Base-by-base conservation (phyloP, 768 basidiomycete species). In the Rhodotorula taiwanensis region DNA sequence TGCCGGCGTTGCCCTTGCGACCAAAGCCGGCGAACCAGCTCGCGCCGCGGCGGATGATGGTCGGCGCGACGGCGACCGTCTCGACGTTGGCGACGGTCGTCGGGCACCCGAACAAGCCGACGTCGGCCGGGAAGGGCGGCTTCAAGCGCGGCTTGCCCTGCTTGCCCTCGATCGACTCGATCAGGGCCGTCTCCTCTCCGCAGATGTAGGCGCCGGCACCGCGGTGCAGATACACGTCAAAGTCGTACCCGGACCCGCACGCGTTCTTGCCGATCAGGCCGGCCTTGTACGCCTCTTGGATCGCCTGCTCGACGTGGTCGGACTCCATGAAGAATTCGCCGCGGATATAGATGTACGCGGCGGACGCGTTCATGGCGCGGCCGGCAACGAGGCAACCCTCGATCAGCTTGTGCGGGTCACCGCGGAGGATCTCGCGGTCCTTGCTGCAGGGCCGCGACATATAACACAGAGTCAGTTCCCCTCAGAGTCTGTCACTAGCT, bases 131-230 rank as follows among this genome's bases (percentile, higher is more conserved):
- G 84, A 98, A 99, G 45, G 94, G 94, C 6, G 94, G 94, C 80
- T 99, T 99, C 69, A 99, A 80, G 54, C 94, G 83, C 1, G 94
- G 94, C 75, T 99, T 99, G 30, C 94, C 94, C 77, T 97, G 94
- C 77, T 99, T 99, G 16, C 94, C 94, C 78, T 98, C 94, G 55
- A 99, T 76, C 70, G 86, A 88, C 79, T 99, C 94, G 71, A 99
- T 99, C 27, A 99, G 80, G 5, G 94, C 94, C 0, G 94, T 98
- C 78, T 99, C 94, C 78, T 99, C 94, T 30, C 94, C 94, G 74
- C 94, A 99, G 67, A 99, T 94, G 78, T 99, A 97, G 27, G 94
- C 94, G 56, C 94, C 94, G 3, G 94, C 94, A 23, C 94, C 94
- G 59, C 94, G 89, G 76, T 99, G 94, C n/a, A 99, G 77, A 77